These are phyloP conservation scores for Suhomyces bokatorum DNA, from an alignment of 1,139 yeast species.

Conservation along the genomic window DNA sequence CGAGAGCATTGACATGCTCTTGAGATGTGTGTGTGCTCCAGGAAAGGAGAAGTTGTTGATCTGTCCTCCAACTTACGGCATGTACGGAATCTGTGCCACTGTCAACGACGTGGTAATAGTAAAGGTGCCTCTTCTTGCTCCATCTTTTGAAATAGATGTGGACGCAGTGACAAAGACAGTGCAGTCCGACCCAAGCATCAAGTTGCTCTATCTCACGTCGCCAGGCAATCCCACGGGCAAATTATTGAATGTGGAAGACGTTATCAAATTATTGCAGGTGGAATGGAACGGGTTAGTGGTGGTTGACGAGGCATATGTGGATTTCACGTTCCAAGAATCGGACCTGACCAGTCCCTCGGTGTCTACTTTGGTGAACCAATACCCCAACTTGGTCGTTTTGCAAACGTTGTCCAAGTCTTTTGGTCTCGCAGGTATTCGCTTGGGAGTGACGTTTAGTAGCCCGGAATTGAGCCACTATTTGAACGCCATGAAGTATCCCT, in stretches of 20 bases:
- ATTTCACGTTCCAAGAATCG: constrained; percentile 51
- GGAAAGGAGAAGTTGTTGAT: constrained; percentile 76
- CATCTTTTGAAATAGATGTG: constrained; percentile 66
- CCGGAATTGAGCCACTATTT: constrained; percentile 61
- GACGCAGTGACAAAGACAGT: constrained; percentile 56
- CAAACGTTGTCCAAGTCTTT: constrained; percentile 94
- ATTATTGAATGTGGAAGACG: constrained; percentile 47
- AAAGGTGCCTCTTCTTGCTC: constrained; percentile 60
- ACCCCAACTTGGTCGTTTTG: constrained; percentile 81
- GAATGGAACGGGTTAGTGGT: constrained; percentile 81
- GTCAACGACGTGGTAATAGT: constrained; percentile 83
- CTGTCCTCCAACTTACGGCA: constrained; percentile 97
- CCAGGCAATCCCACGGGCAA: constrained; percentile 98
- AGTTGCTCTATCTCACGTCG: constrained; percentile 82
- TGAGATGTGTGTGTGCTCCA: constrained; percentile 84
- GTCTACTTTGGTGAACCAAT: constrained; percentile 77
- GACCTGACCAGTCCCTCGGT: constrained; percentile 50
- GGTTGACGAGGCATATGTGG: constrained; percentile 94
- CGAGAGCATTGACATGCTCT: constrained; percentile 87
- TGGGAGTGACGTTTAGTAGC: constrained; percentile 76
- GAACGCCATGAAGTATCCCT: constrained; percentile 93
- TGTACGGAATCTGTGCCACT: constrained; percentile 89
- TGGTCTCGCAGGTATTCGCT: constrained; percentile 91
- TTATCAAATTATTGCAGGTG: constrained; percentile 53
- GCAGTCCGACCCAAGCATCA: constrained; percentile 59